Evolutionary conservation across 257 asterid genomes (phyloP), one percentile per base, ranked within the genome.

Genomic region (Ilex aquifolium): DNA sequence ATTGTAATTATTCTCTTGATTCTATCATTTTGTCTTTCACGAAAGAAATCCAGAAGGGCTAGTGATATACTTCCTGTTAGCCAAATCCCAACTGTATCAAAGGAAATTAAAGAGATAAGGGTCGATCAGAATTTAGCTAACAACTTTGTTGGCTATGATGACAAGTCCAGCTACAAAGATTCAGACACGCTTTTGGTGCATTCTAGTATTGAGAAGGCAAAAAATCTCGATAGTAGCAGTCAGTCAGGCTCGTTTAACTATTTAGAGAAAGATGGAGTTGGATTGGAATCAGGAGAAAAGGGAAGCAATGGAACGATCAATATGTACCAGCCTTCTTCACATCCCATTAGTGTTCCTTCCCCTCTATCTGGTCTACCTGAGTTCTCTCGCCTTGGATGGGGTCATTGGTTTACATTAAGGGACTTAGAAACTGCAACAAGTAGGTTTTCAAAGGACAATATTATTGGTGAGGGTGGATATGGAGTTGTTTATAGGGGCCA

Each of bases 401-500:
- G 98, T 32, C 91, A 86, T 32, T 91, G 98, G 98, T 91, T 84
- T 73, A 88, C 95, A 3, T 74, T 91, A 13, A 83, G 98, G 71
- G 98, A 91, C 56, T 86, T 91, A 7, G 94, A 86, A 64, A 52
- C 66, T 10, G 89, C 95, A 13, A 85, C 95, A 0, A 44, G 82
- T 55, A 80, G 69, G 58, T 91, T 91, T 49, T 74, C 96, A 0
- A 74, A 76, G 70, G 95, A 88, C 14, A 81, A 81, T 63, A 62
- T 84, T 14, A 78, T 91, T 44, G 98, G 98, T n/a, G 98, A 88
- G 76, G 98, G 95, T 50, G 98, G 98, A 36, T 91, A 88, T 68
- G 98, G 96, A 50, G 76, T 91, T 57, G 96, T 91, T 61, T 91
- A 88, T 66, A 75, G 71, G 11, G 96, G 95, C 58, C 74, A 65